Base-by-base conservation (phyloP, 768 basidiomycete species). In the Hygrophorus russula region DNA sequence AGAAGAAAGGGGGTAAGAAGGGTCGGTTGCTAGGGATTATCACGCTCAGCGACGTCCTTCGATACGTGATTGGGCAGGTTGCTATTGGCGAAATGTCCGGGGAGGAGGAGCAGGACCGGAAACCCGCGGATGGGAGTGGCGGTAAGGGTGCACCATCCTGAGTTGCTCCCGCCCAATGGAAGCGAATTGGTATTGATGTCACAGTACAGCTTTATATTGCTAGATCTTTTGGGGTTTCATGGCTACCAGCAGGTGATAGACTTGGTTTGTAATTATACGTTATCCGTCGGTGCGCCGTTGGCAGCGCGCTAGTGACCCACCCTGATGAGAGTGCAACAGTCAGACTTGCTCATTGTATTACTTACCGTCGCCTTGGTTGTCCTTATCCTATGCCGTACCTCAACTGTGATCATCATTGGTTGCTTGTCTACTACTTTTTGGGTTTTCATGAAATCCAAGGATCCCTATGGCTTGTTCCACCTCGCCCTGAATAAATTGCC, bases 1-100 rank as follows among this genome's bases (percentile, higher is more conserved):
- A 86, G 56, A 75, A 68, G 53, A 70, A 66, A 50, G 86, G 86
- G 10, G 86, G 86, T 3, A 84, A 78, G 67, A 86, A 84, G 58
- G 86, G 91, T 0, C 71, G 87, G 1, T 67, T 94, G 3, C 62
- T 91, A 36, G 90, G 90, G 0, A 78, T 94, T 53, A 86, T 94
- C 57, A 87, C 88, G 4, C 69, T 94, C 42, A 87, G 82, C 59
- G 90, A 94, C 55, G 88, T 94, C 34, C 63, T 94, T 39, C 78
- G 81, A 27, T 89, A 92, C 55, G 67, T 92, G 46, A 82, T 92
- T 42, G 79, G 79, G 28, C 73, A 78, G 47, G 61, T 69, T n/a
- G 67, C 66, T 5, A 72, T 78, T 12, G 69, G 67, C 12, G 74
- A 72, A 53, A 63, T 58, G 2, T 44, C 52, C 14, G 70, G 69